Conservation (phyloP, 1,284 basidiomycete species). For the Lentinula novae-zelandiae region DNA sequence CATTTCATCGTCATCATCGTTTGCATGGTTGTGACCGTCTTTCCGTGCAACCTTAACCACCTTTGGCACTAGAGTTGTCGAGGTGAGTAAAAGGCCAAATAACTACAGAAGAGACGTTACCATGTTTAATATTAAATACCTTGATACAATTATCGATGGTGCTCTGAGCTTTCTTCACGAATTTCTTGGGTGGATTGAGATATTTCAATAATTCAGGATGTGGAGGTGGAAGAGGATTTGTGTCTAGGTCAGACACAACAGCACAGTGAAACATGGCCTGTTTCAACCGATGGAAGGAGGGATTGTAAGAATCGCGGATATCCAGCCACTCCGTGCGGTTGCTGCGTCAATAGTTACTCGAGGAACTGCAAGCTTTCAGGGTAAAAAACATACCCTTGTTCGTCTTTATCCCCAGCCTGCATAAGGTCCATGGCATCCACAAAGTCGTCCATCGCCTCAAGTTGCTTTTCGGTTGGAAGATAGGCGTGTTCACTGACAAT, state of each 20-base stretch:
- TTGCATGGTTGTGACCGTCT: conserved; percentile 56
- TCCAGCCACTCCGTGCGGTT: conserved; percentile 74
- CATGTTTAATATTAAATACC: conserved; percentile 73
- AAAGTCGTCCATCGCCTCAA: conserved; percentile 80
- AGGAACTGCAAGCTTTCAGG: not conserved
- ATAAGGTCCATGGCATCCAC: conserved; percentile 88
- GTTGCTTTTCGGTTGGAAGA: conserved; percentile 79
- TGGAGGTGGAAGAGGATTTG: conserved; percentile 76
- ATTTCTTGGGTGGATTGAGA: conserved; percentile 71
- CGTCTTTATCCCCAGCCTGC: conserved; percentile 65
- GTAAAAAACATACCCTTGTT: conserved; percentile 53
- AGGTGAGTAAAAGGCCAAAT: not conserved
- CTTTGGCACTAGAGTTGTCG: conserved; percentile 50
- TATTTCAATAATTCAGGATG: conserved; percentile 84
- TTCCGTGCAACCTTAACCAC: conserved; percentile 46
- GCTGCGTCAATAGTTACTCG: conserved; percentile 30
- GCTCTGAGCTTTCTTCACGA: conserved; percentile 55
- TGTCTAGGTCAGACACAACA: conserved; percentile 68
- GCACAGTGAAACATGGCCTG: conserved; percentile 91
- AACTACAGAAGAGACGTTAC: conserved; percentile 25
- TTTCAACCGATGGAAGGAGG: conserved; percentile 86
- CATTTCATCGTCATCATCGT: conserved; percentile 54
- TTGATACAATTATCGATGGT: conserved; percentile 61
- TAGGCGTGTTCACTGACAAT: conserved; percentile 73
- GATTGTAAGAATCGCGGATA: conserved; percentile 77